Base-by-base conservation (phyloP, 805 yeast species). In the Ogataea philodendri region DNA sequence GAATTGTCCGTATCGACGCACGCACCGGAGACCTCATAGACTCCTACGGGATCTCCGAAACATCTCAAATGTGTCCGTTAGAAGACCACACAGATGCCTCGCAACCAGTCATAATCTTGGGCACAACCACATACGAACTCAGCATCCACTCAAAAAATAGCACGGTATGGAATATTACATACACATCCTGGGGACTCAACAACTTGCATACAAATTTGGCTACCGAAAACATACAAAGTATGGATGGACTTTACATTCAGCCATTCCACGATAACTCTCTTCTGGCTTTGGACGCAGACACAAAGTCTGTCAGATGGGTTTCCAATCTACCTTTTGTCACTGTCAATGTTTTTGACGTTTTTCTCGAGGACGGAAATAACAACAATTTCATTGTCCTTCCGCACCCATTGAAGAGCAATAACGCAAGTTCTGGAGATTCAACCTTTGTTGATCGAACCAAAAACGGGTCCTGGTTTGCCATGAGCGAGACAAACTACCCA, bases 181-280 rank as follows among this genome's bases (percentile, higher is more conserved):
- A 83, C 54, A 71, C 94, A 1, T 72, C 81, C 22, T 93, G 97
- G 96, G 94, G 93, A 7, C 95, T 95, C 28, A 90, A 90, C 57
- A 79, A 85, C 46, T 65, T 88, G 34, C 95, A 90, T 57, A 65
- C 56, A 9, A 70, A 66, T 39, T 57, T 76, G 26, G 67, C 66
- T 3, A 49, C 52, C 22, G 78, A 77, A 45, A 72, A 75, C 42
- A 63, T 63, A 30, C 66, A 69, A 15, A 78, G 94, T 3, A 56
- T 70, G 11, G 97, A 89, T 59, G 78, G 80, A 22, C 63, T 87
- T 3, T 84, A 83, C 46, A 77, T 90, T 44, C 80, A 90, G 5
- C 95, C 97, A 1, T 78, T 86, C 53, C 85, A 83, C 52, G 95
- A 87, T 55, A 78, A 74, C 38, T 76, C 95, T 0, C 59, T 90